phyloP scores from a whole-genome alignment of 345 rosid genomes.

The Melastoma malabathricum region DNA sequence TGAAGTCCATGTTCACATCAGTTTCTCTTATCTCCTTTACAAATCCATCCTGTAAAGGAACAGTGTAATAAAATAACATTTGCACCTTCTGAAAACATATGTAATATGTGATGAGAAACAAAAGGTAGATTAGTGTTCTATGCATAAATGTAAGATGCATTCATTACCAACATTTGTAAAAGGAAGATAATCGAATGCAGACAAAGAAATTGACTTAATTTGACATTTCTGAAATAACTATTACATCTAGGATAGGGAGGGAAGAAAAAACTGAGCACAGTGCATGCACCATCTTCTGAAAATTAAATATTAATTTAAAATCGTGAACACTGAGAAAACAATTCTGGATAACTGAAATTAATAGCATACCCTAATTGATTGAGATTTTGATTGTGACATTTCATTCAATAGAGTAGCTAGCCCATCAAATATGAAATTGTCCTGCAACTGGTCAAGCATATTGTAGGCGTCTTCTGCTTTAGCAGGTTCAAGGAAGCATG shows the following conservation, averaged over 20 bases:
- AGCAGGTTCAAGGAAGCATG: conserved; percentile 58
- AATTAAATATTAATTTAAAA: too few relatives aligned
- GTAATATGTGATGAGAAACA: too few relatives aligned
- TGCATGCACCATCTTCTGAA: too few relatives aligned
- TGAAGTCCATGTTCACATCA: conserved; percentile 57
- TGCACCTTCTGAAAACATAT: too few relatives aligned
- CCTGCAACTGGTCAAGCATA: conserved; percentile 53
- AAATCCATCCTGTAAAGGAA: conserved; percentile 52
- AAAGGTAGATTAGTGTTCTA: too few relatives aligned
- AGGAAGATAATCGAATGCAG: too few relatives aligned
- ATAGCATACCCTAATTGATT: conserved; percentile 29
- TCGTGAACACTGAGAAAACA: conserved; percentile 2
- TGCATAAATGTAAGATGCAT: too few relatives aligned
- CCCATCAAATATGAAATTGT: conserved; percentile 35
- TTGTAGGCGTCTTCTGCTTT: conserved; percentile 63
- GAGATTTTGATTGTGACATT: conserved; percentile 22
- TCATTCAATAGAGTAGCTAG: conserved; percentile 47
- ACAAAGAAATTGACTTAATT: too few relatives aligned
- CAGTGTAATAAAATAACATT: neutral
- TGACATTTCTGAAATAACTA: too few relatives aligned
- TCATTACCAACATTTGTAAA: too few relatives aligned
- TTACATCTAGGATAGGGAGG: too few relatives aligned
- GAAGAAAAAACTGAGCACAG: too few relatives aligned
- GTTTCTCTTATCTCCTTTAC: conserved; percentile 49
- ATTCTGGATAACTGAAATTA: conserved; percentile 6